Conservation (phyloP, 495 filamentous ascomycete species). For the Apodospora peruviana region DNA sequence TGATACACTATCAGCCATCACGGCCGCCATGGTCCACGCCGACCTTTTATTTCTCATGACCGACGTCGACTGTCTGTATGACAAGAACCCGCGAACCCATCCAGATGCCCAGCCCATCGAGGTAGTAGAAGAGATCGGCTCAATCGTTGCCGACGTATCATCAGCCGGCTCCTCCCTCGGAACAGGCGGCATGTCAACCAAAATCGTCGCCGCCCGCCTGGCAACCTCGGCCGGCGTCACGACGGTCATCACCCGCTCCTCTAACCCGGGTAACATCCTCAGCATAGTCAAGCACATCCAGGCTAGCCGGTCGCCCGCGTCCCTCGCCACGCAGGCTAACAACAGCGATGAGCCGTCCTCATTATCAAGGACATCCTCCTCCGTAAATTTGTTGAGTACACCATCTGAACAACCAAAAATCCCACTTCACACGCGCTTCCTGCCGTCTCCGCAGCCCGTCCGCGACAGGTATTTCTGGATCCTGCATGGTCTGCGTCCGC, state of each 20-base stretch:
- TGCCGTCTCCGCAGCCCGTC: constrained; percentile 80
- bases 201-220: constrained; percentile 89
- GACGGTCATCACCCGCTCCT: constrained; percentile 87
- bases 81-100: constrained; percentile 83
- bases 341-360: constrained; percentile 2
- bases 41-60: constrained; percentile 99
- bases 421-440: constrained; percentile 88
- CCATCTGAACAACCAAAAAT: constrained; percentile 12
- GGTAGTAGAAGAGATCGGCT: constrained; percentile 81
- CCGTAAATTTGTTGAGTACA: not conserved
- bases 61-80: constrained; percentile 95
- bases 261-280: constrained; percentile 85
- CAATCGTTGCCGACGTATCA: constrained; percentile 86
- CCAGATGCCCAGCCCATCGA: constrained; percentile 85
- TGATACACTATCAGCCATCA: constrained; percentile 93
- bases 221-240: constrained; percentile 94
- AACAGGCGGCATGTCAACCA: constrained; percentile 97
- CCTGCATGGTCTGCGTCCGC: constrained; percentile 85
- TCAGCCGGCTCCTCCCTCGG: constrained; percentile 82
- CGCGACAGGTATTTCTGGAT: constrained; percentile 96
- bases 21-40: constrained; percentile 93
- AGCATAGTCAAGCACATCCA: constrained; percentile 82
- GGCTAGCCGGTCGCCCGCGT: constrained; percentile 36
- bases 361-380: too few relatives aligned
- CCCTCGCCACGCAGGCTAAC: constrained; percentile 17